Evolutionary conservation across 257 asterid genomes (phyloP).

Genomic region (Solanum ossicruentum): DNA sequence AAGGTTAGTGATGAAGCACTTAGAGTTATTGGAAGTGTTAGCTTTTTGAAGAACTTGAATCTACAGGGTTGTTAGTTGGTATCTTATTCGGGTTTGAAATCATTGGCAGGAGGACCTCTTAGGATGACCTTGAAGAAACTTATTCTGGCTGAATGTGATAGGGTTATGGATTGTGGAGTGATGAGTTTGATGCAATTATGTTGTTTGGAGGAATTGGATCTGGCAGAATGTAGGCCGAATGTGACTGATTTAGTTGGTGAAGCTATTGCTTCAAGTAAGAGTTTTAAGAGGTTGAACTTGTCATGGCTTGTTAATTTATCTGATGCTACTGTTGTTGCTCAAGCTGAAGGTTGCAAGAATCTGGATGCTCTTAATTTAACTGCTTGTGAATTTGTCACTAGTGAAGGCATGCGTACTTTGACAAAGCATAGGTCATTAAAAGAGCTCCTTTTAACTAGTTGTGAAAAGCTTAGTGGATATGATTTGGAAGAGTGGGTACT

Average conservation of each 20-base stretch:
- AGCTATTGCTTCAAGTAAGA: neutral
- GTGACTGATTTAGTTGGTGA: slow-evolving; percentile 6
- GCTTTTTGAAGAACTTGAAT: slow-evolving; percentile 6
- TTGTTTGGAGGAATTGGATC: slow-evolving; percentile 7
- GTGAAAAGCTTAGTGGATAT: neutral
- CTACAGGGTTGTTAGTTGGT: slow-evolving; percentile 15
- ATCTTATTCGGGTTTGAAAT: slow-evolving; percentile 9
- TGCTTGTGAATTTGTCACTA: slow-evolving; percentile 10
- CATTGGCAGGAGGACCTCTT: slow-evolving; percentile 1
- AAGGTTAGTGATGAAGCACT: slow-evolving; percentile 13
- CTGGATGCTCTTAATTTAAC: slow-evolving; percentile 9
- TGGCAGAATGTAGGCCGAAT: slow-evolving; percentile 14
- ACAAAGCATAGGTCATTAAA: slow-evolving; percentile 2
- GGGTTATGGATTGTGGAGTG: slow-evolving; percentile 9
- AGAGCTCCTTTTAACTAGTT: slow-evolving; percentile 7
- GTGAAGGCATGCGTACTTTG: slow-evolving; percentile 9
- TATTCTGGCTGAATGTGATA: slow-evolving; percentile 23
- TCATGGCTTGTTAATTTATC: slow-evolving; percentile 16
- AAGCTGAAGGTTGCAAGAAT: slow-evolving; percentile 11
- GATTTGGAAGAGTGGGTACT: slow-evolving; percentile 18
- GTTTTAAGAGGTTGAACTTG: slow-evolving; percentile 11
- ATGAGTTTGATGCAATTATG: slow-evolving; percentile 5
- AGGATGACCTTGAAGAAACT: slow-evolving; percentile 1
- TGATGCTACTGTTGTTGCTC: slow-evolving; percentile 6
- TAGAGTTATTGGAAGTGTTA: slow-evolving; percentile 4